Evolutionary conservation across 495 filamentous ascomycete genomes (phyloP).

Genomic region (Penicillium bovifimosum): DNA sequence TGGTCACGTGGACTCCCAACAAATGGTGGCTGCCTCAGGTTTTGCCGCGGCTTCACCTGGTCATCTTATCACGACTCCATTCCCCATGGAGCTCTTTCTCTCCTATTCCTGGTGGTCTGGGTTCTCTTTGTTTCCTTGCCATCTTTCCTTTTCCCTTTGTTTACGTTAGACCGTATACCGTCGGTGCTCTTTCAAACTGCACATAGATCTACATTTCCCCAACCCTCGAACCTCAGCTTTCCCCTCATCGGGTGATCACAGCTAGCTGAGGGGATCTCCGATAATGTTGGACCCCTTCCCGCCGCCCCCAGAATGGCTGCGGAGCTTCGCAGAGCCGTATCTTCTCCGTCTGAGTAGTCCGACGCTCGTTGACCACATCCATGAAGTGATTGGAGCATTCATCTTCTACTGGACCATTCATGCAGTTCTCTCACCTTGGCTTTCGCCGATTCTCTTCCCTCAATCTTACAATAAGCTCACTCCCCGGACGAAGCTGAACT

Average conservation of each 20-base stretch:
- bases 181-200: slow-evolving; percentile 1
- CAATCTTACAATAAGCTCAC: slow-evolving; percentile 61
- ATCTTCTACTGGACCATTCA: slow-evolving; percentile 72
- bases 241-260: slow-evolving; percentile 19
- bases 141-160: slow-evolving; percentile 1
- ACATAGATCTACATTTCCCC: slow-evolving; percentile 9
- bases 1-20: slow-evolving; percentile 13
- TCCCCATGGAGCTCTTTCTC: slow-evolving; percentile 11
- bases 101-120: neutral
- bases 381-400: slow-evolving; percentile 77
- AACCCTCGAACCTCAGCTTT: slow-evolving; percentile 5
- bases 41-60: slow-evolving; percentile 11
- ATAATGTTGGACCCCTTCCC: slow-evolving; percentile 50
- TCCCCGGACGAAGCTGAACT: slow-evolving; percentile 72
- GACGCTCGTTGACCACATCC: slow-evolving; percentile 76
- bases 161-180: slow-evolving; percentile 12
- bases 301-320: slow-evolving; percentile 39
- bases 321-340: slow-evolving; percentile 38
- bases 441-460: slow-evolving; percentile 69
- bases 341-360: slow-evolving; percentile 52
- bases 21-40: slow-evolving; percentile 19
- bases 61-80: slow-evolving; percentile 8
- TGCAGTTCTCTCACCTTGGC: slow-evolving; percentile 62
- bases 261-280: slow-evolving; percentile 8
- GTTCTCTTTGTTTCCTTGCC: neutral